A percentile compares a stretch with the other conserved stretches of the same genome.
phyloP scores from a whole-genome alignment of 2,329 filamentous ascomycete genomes.

The Aspergillus calidoustus region DNA sequence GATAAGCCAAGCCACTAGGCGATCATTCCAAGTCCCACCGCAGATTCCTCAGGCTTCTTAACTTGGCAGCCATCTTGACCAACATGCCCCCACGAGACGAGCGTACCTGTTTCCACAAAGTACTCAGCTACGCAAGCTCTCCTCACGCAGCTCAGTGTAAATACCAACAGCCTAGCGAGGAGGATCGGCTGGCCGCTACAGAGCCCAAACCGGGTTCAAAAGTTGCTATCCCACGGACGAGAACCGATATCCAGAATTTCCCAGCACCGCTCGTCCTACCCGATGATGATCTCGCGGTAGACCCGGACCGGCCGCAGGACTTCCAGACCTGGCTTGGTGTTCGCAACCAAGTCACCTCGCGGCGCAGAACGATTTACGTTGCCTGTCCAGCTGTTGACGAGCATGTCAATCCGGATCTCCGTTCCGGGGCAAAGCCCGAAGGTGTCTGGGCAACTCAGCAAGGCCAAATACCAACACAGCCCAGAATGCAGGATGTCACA shows the following conservation, averaged over 20 bases:
- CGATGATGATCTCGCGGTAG: conserved; percentile 60
- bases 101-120: conserved; percentile 7
- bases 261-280: conserved; percentile 65
- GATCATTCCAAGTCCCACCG: no score
- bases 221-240: background rate
- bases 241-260: conserved; percentile 45
- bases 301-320: conserved; percentile 59
- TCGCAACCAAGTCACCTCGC: conserved; percentile 56
- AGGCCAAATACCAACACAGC: conserved; percentile 8
- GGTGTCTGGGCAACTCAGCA: background rate
- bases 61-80: background rate
- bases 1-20: no score
- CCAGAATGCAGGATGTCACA: conserved; percentile 38
- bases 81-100: background rate
- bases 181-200: conserved; percentile 30
- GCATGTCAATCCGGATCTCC: background rate
- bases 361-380: conserved; percentile 60
- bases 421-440: background rate
- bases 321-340: conserved; percentile 56
- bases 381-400: conserved; percentile 50
- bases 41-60: no score
- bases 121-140: conserved; percentile 27
- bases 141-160: conserved; percentile 39
- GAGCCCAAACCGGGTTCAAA: background rate
- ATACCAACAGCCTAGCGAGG: conserved; percentile 34